phyloP scores from a whole-genome alignment of 1,284 basidiomycete species.

The Pholiota adiposa region DNA sequence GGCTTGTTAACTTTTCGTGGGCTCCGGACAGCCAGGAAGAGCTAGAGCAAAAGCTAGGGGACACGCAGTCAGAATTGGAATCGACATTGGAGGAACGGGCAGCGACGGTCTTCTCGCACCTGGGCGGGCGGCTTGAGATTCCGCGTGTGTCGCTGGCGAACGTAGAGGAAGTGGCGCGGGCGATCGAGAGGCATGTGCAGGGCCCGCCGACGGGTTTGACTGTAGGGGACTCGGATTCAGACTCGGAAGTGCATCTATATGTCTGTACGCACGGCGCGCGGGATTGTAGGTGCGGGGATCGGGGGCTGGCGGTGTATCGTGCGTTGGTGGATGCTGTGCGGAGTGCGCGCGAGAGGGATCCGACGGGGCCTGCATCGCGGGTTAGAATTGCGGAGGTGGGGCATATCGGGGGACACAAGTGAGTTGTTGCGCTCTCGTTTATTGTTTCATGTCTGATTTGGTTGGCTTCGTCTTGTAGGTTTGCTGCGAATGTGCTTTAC shows the following conservation, averaged over 20 bases:
- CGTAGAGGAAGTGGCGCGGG: constrained; percentile 46
- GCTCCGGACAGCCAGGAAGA: too few species aligned
- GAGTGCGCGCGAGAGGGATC: constrained; percentile 31
- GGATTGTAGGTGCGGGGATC: constrained; percentile 77
- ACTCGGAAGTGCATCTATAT: constrained; percentile 62
- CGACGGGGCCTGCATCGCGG: constrained; percentile 23
- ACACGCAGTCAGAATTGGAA: too few species aligned
- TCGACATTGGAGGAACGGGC: constrained; percentile 25
- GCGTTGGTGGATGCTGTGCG: constrained; percentile 47
- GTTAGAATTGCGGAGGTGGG: constrained; percentile 67
- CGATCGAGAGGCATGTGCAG: constrained; percentile 42
- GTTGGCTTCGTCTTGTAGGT: constrained; percentile 45
- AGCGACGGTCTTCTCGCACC: constrained; percentile 54
- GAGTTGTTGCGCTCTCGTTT: constrained; percentile 30
- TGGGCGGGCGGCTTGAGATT: constrained; percentile 51
- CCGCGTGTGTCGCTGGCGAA: constrained; percentile 51
- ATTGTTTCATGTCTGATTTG: background rate
- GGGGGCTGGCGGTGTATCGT: constrained; percentile 54
- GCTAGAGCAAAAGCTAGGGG: constrained; percentile 16
- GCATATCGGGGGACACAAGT: constrained; percentile 89
- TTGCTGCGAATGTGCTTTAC: constrained; percentile 78
- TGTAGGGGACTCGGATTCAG: too few species aligned
- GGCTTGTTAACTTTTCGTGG: constrained; percentile 66
- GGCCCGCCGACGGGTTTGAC: constrained; percentile 25
- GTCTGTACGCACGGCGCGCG: constrained; percentile 75